Base-by-base conservation (phyloP, 1,284 basidiomycete genomes). In the Sphaerobolus stellatus region DNA sequence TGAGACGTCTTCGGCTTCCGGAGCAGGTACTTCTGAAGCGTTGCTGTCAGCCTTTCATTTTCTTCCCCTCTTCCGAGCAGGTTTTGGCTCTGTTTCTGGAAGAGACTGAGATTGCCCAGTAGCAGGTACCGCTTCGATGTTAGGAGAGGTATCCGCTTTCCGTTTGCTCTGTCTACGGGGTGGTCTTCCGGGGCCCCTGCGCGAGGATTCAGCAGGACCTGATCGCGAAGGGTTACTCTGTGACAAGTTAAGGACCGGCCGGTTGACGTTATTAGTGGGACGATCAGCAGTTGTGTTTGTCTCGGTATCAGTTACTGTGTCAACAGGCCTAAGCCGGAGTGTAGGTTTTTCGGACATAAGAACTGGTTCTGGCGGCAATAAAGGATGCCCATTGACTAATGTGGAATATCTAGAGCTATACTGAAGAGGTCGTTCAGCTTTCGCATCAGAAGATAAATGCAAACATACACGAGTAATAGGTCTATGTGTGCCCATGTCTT, bases 401-500 rank as follows among this genome's bases (percentile, higher is more conserved):
- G 13, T 50, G 7, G 25, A 25, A 50, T 50, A 50, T 25, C 49
- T 33, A 14, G 11, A 24, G 2, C 34, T 38, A 51, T 41, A 51
- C 49, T 51, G 41, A n/a, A n/a, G n/a, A n/a, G n/a, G n/a, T 22
- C 14, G 38, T 11, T 18, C 29, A 27, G 33, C 24, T 27, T 24
- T 4, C 30, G 2, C 16, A 8, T 31, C 16, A 43, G 7, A 8
- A 49, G 27, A 36, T 33, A 3, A 14, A 16, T 20, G 5, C 13
- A 24, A 11, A 41, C 49, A 28, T 27, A 51, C 49, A 14, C 43
- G 49, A 14, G n/a, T 51, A 20, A 22, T 34, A 8, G 18, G 14
- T 28, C 49, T 51, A 2, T 16, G 18, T 18, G 5, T 27, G 6
- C 71, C 71, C 36, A 87, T 61, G 48, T 66, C 68, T 25, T 67